Conservation (phyloP, 305 asterid species). For the Fraxinus ornus region DNA sequence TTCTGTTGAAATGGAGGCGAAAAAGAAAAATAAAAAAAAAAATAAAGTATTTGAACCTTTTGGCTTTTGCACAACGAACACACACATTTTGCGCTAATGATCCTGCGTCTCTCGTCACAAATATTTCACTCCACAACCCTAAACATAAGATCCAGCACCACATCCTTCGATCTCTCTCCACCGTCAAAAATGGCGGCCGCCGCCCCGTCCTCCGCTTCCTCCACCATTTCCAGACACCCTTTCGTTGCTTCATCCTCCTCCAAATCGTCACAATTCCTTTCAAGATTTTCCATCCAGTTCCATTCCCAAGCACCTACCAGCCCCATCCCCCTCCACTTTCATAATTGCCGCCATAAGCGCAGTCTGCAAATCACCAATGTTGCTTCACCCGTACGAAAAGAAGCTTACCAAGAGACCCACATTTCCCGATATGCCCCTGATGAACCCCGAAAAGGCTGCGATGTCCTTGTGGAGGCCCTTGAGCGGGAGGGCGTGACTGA, state of each 20-base stretch:
- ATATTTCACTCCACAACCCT: neutral
- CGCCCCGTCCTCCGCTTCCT: slow-evolving; percentile 23
- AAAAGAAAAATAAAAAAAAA: too few species aligned
- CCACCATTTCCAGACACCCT: slow-evolving; percentile 22
- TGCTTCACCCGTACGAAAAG: slow-evolving; percentile 11
- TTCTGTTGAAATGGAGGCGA: too few species aligned
- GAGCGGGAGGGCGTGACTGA: slow-evolving; percentile 65
- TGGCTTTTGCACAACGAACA: too few species aligned
- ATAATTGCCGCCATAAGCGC: slow-evolving; percentile 18
- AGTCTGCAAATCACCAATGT: slow-evolving; percentile 32
- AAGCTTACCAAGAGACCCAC: slow-evolving; percentile 13
- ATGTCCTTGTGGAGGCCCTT: slow-evolving; percentile 65
- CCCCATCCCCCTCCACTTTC: slow-evolving; percentile 5
- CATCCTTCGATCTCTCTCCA: neutral
- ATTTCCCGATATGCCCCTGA: slow-evolving; percentile 48
- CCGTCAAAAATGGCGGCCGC: slow-evolving; percentile 39
- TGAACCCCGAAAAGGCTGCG: slow-evolving; percentile 60
- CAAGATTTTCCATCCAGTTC: slow-evolving; percentile 26
- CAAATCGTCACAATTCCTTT: slow-evolving; percentile 17
- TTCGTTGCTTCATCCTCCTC: neutral
- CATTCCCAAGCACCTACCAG: neutral
- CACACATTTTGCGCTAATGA: too few species aligned
- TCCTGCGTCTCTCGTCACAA: neutral
- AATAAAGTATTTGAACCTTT: too few species aligned
- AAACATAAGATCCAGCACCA: neutral